Evolutionary conservation across 140 eudicot genomes (phyloP), one percentile per base, ranked within the genome.

Genomic region (Bidens hawaiensis): DNA sequence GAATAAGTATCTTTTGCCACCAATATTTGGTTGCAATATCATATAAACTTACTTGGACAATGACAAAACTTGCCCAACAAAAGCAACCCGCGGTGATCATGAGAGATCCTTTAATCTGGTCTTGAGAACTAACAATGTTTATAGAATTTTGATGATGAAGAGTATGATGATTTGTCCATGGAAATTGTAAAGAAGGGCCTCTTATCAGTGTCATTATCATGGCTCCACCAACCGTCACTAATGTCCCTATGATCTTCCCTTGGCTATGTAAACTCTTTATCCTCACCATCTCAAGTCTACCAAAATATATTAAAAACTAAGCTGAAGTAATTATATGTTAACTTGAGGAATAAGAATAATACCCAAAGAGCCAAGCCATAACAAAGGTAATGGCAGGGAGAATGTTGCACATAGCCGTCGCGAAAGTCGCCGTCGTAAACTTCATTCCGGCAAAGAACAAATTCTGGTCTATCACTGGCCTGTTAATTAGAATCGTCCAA

Each of bases 381-480:
- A 69, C 19, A 48, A 87, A 84, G 22, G 94, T 72, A 14, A 86
- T 43, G 73, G 97, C 94, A 43, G 95, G 97, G 70, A 89, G 71
- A 21, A 83, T 68, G 68, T 89, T 83, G 78, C 73, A 52, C 95
- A 89, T 80, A 2, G 97, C 84, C 0, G 83, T 3, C 1, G 93
- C 72, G 22, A 85, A 86, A 21, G 97, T 86, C 11, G 97, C 83
- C 1, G 94, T 74, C 5, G 95, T 80, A 38, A 27, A 61, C 25
- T 69, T 80, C 87, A 86, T 72, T 41, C 91, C 95, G 8, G 55
- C 46, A 27, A 36, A 83, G 76, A 36, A 83, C 67, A 83, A 67
- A 54, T 83, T 83, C 56, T 80, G 88, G 49, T 86, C 85, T 28
- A 86, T 69, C 36, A 83, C 91, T 0, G 91, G 91, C 83, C 95